Evolutionary conservation across 2,329 filamentous ascomycete species (phyloP), one percentile per base, ranked within the genome.

Genomic region (Fusarium bactridioides): DNA sequence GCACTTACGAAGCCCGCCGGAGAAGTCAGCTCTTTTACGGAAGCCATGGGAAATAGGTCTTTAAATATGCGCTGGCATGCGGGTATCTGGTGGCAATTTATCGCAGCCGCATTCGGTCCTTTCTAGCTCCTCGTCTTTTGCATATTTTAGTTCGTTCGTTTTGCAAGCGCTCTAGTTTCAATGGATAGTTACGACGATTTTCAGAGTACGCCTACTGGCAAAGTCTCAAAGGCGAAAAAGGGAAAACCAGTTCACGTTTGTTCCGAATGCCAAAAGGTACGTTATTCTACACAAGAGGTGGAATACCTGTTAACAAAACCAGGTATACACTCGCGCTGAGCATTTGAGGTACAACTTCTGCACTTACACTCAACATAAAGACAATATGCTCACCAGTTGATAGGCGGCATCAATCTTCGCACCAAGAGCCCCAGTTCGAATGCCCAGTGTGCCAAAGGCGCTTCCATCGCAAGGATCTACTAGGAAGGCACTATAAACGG

Each of bases 401-500:
- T 3, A 65, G 63, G 10, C 61, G 63, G 8, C 63, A 66, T 43
- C 63, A 66, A 15, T 18, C 60, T 5, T 66, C 63, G 4, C 63
- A 66, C 7, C 25, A 66, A 12, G 63, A 66, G 2, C 63, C 63
- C 7, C 63, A 66, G 7, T 65, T 57, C 13, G 60, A 66, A 33
- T 66, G 63, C 12, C 43, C 53, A 5, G 43, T 66, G n/a, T 66
- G 63, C 16, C 48, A 65, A 13, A 48, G 61, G 12, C 63, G 61
- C 2, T 66, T 66, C 3, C 44, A 65, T 58, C 50, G 63, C 10
- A 23, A 63, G 11, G 63, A 66, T 27, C 33, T 66, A 5, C 25
- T 66, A 19, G 63, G 65, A n/a, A 48, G 63, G 13, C 63, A 66
- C n/a, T 65, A 65, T 25, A 66, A 54, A 50, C 41, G 63, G 63